Evolutionary conservation across 352 stramenopile species (phyloP).

Genomic region (Phytophthora parvispora): DNA sequence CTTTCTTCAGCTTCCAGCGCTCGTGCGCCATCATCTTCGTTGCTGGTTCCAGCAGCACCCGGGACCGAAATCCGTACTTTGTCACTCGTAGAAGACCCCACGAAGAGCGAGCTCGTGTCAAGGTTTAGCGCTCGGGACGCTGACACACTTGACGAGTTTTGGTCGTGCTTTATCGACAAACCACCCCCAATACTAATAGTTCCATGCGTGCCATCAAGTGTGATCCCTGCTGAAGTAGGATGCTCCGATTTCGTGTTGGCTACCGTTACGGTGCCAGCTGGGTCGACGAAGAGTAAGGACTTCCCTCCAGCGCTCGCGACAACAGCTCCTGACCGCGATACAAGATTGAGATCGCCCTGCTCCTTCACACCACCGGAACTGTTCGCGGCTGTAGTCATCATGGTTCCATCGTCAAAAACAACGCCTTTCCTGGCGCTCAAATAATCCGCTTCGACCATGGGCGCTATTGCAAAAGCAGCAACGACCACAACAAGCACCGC

Average conservation of each 20-base stretch:
- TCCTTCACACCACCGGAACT: conserved; percentile 83
- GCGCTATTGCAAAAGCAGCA: no score
- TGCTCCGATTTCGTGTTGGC: conserved; percentile 60
- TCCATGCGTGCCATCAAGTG: conserved; percentile 49
- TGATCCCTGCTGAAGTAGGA: conserved; percentile 52
- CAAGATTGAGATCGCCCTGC: conserved; percentile 79
- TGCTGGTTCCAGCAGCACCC: conserved; percentile 4
- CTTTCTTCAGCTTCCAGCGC: conserved; percentile 23
- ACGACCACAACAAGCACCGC: not conserved
- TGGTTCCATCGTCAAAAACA: conserved; percentile 78
- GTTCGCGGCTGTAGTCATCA: conserved; percentile 86
- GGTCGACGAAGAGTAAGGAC: conserved; percentile 64
- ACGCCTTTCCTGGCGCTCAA: conserved; percentile 69
- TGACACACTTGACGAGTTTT: conserved; percentile 57
- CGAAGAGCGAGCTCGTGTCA: conserved; percentile 52
- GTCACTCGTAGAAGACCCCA: conserved; percentile 19
- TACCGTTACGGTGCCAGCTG: conserved; percentile 59
- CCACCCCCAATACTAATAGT: conserved; percentile 48
- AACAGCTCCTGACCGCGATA: conserved; percentile 73
- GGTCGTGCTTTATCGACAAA: conserved; percentile 54
- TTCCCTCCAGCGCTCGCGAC: conserved; percentile 72
- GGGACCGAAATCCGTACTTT: conserved; percentile 40
- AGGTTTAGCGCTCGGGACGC: conserved; percentile 49
- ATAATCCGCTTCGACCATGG: conserved; percentile 72
- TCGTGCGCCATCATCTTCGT: conserved; percentile 18